Conservation (phyloP, 2,329 filamentous ascomycete species). For the Hypomyces rosellus region DNA sequence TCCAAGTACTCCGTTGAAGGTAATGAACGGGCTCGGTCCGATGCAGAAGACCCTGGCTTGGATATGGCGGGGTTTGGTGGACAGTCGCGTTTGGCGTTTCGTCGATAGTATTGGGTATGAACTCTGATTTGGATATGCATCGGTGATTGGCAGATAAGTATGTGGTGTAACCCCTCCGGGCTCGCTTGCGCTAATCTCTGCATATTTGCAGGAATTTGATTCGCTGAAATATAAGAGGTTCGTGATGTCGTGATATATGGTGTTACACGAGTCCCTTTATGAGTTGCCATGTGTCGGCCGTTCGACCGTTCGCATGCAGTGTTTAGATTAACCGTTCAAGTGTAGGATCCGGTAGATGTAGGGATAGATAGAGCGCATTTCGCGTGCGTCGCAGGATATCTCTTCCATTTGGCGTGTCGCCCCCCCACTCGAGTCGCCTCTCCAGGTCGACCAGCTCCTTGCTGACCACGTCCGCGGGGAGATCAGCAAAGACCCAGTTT, state of each 20-base stretch:
- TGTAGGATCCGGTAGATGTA: slow-evolving; percentile 10
- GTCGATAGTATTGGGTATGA: too few relatives aligned
- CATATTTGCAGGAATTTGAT: neutral
- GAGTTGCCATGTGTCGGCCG: too few relatives aligned
- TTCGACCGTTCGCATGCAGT: too few relatives aligned
- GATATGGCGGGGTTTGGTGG: too few relatives aligned
- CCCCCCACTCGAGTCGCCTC: slow-evolving; percentile 25
- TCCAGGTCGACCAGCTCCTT: slow-evolving; percentile 21
- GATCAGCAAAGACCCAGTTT: slow-evolving; percentile 20
- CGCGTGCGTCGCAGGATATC: slow-evolving; percentile 19
- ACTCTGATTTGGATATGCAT: neutral
- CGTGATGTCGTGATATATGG: neutral
- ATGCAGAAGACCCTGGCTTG: too few relatives aligned
- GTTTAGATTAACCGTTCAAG: neutral
- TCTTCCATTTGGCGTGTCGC: slow-evolving; percentile 18
- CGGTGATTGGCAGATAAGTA: neutral
- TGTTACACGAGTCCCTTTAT: neutral
- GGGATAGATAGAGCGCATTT: slow-evolving; percentile 6
- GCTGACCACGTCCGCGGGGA: slow-evolving; percentile 25
- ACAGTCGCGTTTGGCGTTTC: too few relatives aligned
- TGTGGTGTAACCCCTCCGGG: slow-evolving; percentile 1
- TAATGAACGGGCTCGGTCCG: too few relatives aligned
- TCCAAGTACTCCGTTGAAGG: too few relatives aligned
- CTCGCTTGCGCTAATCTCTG: slow-evolving; percentile 2
- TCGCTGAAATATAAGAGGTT: neutral